Base-by-base conservation (phyloP, 2,329 filamentous ascomycete species). In the Aspergillus sp. region DNA sequence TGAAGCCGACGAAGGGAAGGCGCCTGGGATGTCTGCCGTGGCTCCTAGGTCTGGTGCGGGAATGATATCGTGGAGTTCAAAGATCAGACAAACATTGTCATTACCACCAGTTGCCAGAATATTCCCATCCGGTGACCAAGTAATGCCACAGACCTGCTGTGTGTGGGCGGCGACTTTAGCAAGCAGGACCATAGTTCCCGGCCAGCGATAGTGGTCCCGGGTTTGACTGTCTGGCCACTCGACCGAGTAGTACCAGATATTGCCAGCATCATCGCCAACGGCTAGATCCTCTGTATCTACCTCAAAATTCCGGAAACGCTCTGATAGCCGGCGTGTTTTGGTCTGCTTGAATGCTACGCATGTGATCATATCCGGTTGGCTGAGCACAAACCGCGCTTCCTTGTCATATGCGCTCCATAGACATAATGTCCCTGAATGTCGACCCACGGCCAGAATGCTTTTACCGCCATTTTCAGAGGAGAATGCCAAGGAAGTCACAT, bases 111-210 rank as follows among this genome's bases (percentile, higher is more conserved):
- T 92, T 14, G 91, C 92, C 72, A 99, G 93, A 39, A 87, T 82
- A 3, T 82, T 82, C 3, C 92, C 92, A 68, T 91, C 86, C 3
- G 81, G 80, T 3, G 92, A 93, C 91, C 93, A 98, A 3, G 90
- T 85, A n/a, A 99, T 80, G 1, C 94, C 94, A 69, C 95, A 99
- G 56, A 99, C 89, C 71, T 98, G 93, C 75, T 97, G 92, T 1
- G 83, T 86, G 72, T 98, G 94, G 7, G 91, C 86, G 32, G 83
- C 83, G 67, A 98, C 88, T 64, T 88, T 87, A 22, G 90, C 88
- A 54, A 96, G 79, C 24, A 97, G 80, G 1, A 85, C 91, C 80
- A 96, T 88, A 36, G 87, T 84, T 14, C 93, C 92, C 31, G 86
- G 83, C 91, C 91, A 96, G 54, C 84, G 85, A 70, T 89, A 85